Percentiles rank a stretch among this genome's conserved stretches.
Evolutionary conservation across 441 rosid genomes (phyloP).

Genomic region (Rhodomyrtus psidioides): DNA sequence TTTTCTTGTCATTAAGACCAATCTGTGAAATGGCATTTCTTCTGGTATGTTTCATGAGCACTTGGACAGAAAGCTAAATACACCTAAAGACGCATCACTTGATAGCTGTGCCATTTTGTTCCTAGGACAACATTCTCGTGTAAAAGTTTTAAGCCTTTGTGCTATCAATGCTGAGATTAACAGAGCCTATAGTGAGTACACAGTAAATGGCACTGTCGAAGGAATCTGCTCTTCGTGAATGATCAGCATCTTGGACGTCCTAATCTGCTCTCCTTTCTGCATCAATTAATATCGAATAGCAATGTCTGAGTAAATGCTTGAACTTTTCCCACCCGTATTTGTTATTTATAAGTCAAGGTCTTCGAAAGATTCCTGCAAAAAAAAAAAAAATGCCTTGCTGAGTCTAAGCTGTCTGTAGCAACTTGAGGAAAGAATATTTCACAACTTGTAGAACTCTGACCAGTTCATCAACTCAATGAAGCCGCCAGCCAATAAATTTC

Average conservation of each 20-base stretch:
- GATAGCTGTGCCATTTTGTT: background rate
- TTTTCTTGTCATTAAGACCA: background rate
- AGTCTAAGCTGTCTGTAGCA: background rate
- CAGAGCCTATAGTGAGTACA: background rate
- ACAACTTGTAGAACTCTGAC: background rate
- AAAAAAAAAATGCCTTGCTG: background rate
- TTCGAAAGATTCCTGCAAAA: background rate
- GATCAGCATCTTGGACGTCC: background rate
- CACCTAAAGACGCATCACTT: background rate
- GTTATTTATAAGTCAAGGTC: background rate
- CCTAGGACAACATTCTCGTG: background rate
- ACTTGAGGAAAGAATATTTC: background rate
- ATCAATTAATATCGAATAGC: background rate
- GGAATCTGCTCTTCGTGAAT: background rate
- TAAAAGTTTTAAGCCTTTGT: background rate
- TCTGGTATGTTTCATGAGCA: background rate
- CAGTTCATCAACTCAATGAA: background rate
- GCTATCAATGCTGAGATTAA: background rate
- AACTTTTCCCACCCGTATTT: background rate
- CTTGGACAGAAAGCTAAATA: background rate
- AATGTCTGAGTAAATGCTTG: background rate
- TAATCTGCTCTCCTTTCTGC: background rate
- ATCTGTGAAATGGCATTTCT: background rate
- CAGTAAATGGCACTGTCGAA: background rate
- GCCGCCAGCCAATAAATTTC: background rate